These are phyloP conservation scores for Didymella segeticola DNA, from an alignment of 2,329 filamentous ascomycete species.

Conservation along the genomic window DNA sequence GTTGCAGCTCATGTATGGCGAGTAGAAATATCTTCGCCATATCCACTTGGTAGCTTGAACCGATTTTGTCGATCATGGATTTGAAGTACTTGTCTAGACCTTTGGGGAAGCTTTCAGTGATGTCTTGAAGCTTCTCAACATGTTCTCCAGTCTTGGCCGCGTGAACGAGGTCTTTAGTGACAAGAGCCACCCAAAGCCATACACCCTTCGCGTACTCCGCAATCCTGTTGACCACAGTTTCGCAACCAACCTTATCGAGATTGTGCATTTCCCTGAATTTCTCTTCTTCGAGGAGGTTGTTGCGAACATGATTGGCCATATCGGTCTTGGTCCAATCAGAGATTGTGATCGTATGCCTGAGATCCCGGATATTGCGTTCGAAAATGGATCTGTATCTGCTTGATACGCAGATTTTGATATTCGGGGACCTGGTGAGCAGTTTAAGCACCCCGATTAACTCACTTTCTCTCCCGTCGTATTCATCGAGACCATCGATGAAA, in stretches of 20 bases:
- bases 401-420: neutral
- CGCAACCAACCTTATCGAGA: neutral
- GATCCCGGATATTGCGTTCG: neutral
- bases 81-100: neutral
- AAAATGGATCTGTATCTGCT: neutral
- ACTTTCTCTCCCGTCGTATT: constrained; percentile 7
- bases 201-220: neutral
- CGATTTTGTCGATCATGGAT: neutral
- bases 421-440: neutral
- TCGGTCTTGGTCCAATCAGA: neutral
- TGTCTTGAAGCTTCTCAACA: neutral
- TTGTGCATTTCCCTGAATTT: neutral
- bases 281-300: neutral
- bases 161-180: neutral
- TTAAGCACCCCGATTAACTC: neutral
- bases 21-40: neutral
- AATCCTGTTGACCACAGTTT: neutral
- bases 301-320: neutral
- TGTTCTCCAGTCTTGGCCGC: neutral
- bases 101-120: neutral
- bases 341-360: neutral
- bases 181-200: neutral
- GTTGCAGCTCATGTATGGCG: neutral
- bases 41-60: neutral
- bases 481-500: constrained; percentile 26